Conservation (phyloP, 441 rosid species). For the Mallotus japonicus region DNA sequence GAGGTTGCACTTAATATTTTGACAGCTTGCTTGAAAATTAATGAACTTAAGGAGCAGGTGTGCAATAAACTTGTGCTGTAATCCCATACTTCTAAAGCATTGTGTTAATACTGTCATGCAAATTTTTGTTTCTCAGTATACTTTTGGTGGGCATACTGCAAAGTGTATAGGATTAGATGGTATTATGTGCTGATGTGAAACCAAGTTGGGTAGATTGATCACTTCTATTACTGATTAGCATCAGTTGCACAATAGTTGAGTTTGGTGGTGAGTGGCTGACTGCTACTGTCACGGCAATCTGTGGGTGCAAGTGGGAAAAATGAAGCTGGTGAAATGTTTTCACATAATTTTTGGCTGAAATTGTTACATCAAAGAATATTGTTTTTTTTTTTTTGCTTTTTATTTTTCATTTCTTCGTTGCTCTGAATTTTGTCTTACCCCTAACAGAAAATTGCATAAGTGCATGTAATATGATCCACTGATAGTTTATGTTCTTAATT, state of each 20-base stretch:
- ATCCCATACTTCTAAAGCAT: not conserved
- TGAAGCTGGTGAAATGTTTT: conserved; percentile 2
- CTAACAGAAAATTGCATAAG: not conserved
- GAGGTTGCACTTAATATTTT: conserved; percentile 77
- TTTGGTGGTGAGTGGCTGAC: conserved; percentile 3
- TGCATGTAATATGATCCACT: not conserved
- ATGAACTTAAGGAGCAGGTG: conserved; percentile 93
- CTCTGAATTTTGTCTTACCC: not conserved
- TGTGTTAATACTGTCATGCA: not conserved
- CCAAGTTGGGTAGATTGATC: not conserved
- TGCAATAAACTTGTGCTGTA: conserved; percentile 23
- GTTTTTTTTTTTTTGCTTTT: not conserved
- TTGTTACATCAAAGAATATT: not conserved
- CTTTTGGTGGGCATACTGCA: conserved; percentile 8
- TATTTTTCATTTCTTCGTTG: not conserved
- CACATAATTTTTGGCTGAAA: not conserved
- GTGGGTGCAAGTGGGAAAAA: not conserved
- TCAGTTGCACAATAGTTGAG: conserved; percentile 1
- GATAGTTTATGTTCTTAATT: not conserved
- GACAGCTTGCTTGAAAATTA: conserved; percentile 74
- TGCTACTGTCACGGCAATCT: conserved; percentile 10
- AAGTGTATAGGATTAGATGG: conserved; percentile 12
- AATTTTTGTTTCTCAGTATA: not conserved
- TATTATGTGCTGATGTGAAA: conserved; percentile 13
- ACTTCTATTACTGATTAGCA: conserved; percentile 1